These are phyloP conservation scores for Podospora comata DNA, from an alignment of 495 filamentous ascomycete genomes.

Conservation along the genomic window DNA sequence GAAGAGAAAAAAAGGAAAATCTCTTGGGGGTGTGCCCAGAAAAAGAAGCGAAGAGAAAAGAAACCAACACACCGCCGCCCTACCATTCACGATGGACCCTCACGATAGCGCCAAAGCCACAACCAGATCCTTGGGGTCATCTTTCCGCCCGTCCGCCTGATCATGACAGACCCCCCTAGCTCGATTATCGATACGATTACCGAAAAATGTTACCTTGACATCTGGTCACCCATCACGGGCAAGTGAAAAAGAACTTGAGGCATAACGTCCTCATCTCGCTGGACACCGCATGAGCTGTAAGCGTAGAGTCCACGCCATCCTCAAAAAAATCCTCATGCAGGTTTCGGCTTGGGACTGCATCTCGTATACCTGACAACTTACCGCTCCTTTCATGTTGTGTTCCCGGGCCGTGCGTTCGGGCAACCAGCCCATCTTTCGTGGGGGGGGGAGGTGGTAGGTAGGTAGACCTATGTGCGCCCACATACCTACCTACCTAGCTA, in stretches of 20 bases:
- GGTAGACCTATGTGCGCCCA: not conserved
- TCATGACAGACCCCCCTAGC: not conserved
- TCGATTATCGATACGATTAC: not conserved
- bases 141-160: not conserved
- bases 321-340: not conserved
- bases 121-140: not conserved
- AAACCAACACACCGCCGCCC: slow-evolving; percentile 2
- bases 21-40: not conserved
- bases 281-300: not conserved
- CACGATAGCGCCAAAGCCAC: not conserved
- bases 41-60: not conserved
- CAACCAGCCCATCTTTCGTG: not conserved
- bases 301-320: not conserved
- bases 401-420: not conserved
- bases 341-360: slow-evolving; percentile 2
- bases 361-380: not conserved
- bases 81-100: slow-evolving; percentile 1
- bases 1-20: not conserved
- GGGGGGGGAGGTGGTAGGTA: too few species aligned
- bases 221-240: not conserved
- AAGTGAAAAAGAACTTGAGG: not conserved
- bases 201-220: not conserved
- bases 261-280: not conserved
- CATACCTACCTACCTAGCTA: not conserved
- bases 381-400: not conserved